phyloP scores from a whole-genome alignment of 805 yeast species.

The Saturnispora zaruensis region DNA sequence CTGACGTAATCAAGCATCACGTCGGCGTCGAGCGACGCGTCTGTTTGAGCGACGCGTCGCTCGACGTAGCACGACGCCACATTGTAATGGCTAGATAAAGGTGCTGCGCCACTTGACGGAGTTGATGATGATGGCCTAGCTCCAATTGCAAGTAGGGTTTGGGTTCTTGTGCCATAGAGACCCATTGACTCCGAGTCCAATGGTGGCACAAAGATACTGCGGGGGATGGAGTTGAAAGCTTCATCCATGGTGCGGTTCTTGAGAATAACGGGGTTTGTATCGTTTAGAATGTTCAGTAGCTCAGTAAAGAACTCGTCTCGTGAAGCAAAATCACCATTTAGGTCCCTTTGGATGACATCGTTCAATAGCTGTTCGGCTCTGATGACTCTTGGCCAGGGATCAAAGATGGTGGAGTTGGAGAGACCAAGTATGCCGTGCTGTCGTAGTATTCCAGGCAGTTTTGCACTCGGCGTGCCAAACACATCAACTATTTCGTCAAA shows the following conservation, averaged over 20 bases:
- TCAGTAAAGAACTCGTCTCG: slow-evolving; percentile 38
- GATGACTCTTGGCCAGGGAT: slow-evolving; percentile 70
- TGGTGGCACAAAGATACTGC: slow-evolving; percentile 9
- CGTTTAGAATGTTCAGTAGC: slow-evolving; percentile 49
- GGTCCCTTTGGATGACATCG: slow-evolving; percentile 27
- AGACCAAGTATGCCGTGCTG: slow-evolving; percentile 41
- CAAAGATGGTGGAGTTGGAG: slow-evolving; percentile 56
- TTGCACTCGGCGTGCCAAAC: slow-evolving; percentile 8
- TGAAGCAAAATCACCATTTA: slow-evolving; percentile 11
- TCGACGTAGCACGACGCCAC: neutral
- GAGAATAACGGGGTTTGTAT: slow-evolving; percentile 25
- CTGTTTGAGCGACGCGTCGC: neutral
- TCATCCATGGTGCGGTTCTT: neutral
- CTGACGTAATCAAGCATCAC: neutral
- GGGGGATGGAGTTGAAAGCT: slow-evolving; percentile 1
- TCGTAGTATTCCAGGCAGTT: slow-evolving; percentile 3
- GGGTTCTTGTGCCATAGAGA: slow-evolving; percentile 13
- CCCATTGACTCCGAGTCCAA: slow-evolving; percentile 2
- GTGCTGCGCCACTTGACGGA: neutral
- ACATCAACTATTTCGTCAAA: slow-evolving; percentile 24
- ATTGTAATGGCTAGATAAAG: neutral
- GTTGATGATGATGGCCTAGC: neutral
- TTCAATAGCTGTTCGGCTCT: slow-evolving; percentile 57
- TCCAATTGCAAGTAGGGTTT: slow-evolving; percentile 11
- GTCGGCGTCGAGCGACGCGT: neutral